Evolutionary conservation across 257 asterid species (phyloP), one percentile per base, ranked within the genome.

Genomic region (Prunella vulgaris): DNA sequence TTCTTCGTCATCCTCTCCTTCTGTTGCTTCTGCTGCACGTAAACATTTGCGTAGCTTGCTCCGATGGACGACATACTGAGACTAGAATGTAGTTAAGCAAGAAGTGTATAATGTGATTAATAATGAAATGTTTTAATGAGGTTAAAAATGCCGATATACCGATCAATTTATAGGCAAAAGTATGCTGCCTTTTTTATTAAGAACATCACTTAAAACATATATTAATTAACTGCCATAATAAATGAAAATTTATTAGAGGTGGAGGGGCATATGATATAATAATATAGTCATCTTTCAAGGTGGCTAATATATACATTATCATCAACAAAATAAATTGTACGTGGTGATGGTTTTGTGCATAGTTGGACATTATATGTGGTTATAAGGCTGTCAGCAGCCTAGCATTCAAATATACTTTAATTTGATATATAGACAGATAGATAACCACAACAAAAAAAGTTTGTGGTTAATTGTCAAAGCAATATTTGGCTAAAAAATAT

Each of bases 31-130:
- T 84, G 85, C 64, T 82, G 85, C 69, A 82, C 73, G 58, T 75
- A 46, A 60, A 82, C 46, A 24, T 76, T 32, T 0, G 82, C 85
- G 42, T 79, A 84, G 75, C 83, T 84, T 32, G 83, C 80, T 35
- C 89, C 89, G 0, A 18, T 80, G 24, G 89, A 84, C 32, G 85
- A 77, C 89, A 84, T 84, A 0, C 0, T 35, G 1, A 1, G 12
- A 35, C 42, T 7, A 35, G 42, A 35, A 35, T 2, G 7, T 7
- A 0, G 42, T 35, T 35, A 35, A 13, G 51, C 14, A 17, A 14
- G 15, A 3, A 57, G 14, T 37, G 28, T n/a, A n/a, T n/a, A n/a
- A 3, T 5, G 32, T 0, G 20, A 13, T 9, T n/a, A 37, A 35
- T 35, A 40, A 20, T 24, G 62, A 59, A 37, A 70, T 38, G 38